phyloP scores from a whole-genome alignment of 179 eudicot species.

The Drosera spatulata region DNA sequence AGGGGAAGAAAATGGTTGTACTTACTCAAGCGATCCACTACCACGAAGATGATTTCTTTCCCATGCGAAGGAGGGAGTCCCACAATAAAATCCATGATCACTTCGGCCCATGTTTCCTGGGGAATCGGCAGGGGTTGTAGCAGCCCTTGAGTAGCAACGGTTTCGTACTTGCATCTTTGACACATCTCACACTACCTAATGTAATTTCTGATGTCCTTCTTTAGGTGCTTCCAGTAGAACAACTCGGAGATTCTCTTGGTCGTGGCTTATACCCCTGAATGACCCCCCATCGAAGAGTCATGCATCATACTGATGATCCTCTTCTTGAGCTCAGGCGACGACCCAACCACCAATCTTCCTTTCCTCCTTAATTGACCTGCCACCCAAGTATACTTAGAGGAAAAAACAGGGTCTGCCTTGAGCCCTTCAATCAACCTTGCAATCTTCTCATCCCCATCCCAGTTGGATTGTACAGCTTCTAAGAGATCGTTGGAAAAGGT shows the following conservation, averaged over 20 bases:
- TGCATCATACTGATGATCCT: too few species aligned
- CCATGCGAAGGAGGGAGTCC: constrained; percentile 2
- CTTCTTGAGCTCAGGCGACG: too few species aligned
- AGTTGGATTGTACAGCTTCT: not conserved
- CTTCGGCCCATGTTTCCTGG: not conserved
- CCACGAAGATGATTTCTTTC: too few species aligned
- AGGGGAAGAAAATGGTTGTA: too few species aligned
- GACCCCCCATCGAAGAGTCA: too few species aligned
- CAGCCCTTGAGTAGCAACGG: not conserved
- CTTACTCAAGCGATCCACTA: too few species aligned
- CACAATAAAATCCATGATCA: constrained; percentile 4
- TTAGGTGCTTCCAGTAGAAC: constrained; percentile 3
- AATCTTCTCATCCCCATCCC: not conserved
- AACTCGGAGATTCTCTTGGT: too few species aligned
- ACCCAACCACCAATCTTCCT: not conserved
- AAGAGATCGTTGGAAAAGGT: not conserved
- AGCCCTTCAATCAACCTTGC: not conserved
- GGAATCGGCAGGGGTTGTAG: constrained; percentile 6
- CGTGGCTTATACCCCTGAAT: too few species aligned
- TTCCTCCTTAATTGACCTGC: too few species aligned
- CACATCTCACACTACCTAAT: not conserved
- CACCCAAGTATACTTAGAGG: not conserved
- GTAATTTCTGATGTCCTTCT: not conserved
- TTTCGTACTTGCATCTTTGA: constrained; percentile 1
- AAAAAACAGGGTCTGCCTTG: too few species aligned